Percentiles rank a stretch among this genome's conserved stretches.
These are phyloP conservation scores for Paecilomyces sp. DNA, from an alignment of 2,329 filamentous ascomycete species.

Conservation along the genomic window DNA sequence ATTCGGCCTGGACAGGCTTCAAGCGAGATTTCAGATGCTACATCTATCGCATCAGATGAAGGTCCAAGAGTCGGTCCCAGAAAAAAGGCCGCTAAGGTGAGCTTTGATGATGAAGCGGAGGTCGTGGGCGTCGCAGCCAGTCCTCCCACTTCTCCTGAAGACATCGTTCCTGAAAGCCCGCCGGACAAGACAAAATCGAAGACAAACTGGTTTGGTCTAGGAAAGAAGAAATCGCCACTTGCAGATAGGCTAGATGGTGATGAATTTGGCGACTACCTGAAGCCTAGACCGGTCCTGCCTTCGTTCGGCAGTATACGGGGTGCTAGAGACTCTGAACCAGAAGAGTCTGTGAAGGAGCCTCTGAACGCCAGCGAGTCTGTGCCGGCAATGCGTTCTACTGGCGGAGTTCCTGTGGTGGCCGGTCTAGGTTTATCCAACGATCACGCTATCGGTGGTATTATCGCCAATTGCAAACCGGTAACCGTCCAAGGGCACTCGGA, in stretches of 20 bases:
- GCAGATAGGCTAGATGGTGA: slow-evolving; percentile 32
- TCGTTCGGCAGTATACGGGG: slow-evolving; percentile 57
- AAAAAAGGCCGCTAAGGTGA: slow-evolving; percentile 54
- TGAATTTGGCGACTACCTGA: slow-evolving; percentile 50
- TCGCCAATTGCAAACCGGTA: slow-evolving; percentile 33
- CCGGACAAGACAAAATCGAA: slow-evolving; percentile 23
- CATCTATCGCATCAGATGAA: slow-evolving; percentile 43
- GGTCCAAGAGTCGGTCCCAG: slow-evolving; percentile 33
- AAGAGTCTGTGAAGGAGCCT: slow-evolving; percentile 11
- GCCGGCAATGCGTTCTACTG: slow-evolving; percentile 31
- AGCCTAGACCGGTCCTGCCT: slow-evolving; percentile 52
- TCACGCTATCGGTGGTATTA: slow-evolving; percentile 43
- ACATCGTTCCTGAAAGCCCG: slow-evolving; percentile 26
- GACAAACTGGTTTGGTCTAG: slow-evolving; percentile 29
- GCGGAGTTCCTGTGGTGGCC: slow-evolving; percentile 24
- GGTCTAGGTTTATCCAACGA: slow-evolving; percentile 43
- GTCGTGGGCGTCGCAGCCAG: slow-evolving; percentile 40
- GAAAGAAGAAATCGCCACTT: slow-evolving; percentile 22
- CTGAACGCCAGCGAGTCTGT: slow-evolving; percentile 23
- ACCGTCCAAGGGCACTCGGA: not conserved
- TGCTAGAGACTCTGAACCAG: slow-evolving; percentile 26
- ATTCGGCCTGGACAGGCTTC: slow-evolving; percentile 26
- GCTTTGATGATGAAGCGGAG: slow-evolving; percentile 58
- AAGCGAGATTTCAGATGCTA: slow-evolving; percentile 52
- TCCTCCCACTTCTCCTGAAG: slow-evolving; percentile 34